Percentiles rank a stretch among this genome's conserved stretches.
Evolutionary conservation across 805 yeast species (phyloP).

Genomic region (Starmerella bacillaris): DNA sequence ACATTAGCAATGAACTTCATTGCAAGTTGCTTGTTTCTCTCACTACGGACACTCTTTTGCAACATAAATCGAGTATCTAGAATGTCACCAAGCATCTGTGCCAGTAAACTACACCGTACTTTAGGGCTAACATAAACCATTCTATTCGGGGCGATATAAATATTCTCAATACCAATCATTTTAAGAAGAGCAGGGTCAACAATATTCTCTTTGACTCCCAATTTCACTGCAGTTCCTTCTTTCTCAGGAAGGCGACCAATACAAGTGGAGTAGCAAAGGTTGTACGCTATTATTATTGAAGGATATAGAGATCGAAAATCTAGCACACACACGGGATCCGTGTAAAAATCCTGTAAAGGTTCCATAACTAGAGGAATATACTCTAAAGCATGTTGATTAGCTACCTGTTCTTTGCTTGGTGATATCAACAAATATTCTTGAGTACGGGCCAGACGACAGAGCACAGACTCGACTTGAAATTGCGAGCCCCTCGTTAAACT

Average conservation of each 20-base stretch:
- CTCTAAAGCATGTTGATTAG: slow-evolving; percentile 68
- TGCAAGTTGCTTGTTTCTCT: slow-evolving; percentile 68
- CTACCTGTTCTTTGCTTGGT: slow-evolving; percentile 66
- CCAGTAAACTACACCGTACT: slow-evolving; percentile 52
- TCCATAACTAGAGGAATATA: slow-evolving; percentile 86
- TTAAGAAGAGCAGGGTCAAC: slow-evolving; percentile 26
- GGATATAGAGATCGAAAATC: slow-evolving; percentile 94
- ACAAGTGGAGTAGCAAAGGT: slow-evolving; percentile 40
- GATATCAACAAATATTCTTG: slow-evolving; percentile 59
- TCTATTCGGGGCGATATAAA: slow-evolving; percentile 75
- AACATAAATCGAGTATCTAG: slow-evolving; percentile 64
- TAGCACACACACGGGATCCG: slow-evolving; percentile 72
- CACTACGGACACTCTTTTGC: slow-evolving; percentile 44
- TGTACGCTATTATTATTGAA: slow-evolving; percentile 77
- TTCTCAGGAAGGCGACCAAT: slow-evolving; percentile 23
- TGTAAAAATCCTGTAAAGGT: slow-evolving; percentile 68
- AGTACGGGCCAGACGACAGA: slow-evolving; percentile 54
- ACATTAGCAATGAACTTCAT: slow-evolving; percentile 83
- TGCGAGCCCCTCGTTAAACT: slow-evolving; percentile 85
- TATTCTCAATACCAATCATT: slow-evolving; percentile 25
- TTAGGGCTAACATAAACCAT: slow-evolving; percentile 49
- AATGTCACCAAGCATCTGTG: slow-evolving; percentile 71
- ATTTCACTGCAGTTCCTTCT: slow-evolving; percentile 16
- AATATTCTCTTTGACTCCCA: slow-evolving; percentile 23
- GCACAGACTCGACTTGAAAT: slow-evolving; percentile 74